Evolutionary conservation across 2,329 filamentous ascomycete genomes (phyloP).

Genomic region (Helotiales sp.): DNA sequence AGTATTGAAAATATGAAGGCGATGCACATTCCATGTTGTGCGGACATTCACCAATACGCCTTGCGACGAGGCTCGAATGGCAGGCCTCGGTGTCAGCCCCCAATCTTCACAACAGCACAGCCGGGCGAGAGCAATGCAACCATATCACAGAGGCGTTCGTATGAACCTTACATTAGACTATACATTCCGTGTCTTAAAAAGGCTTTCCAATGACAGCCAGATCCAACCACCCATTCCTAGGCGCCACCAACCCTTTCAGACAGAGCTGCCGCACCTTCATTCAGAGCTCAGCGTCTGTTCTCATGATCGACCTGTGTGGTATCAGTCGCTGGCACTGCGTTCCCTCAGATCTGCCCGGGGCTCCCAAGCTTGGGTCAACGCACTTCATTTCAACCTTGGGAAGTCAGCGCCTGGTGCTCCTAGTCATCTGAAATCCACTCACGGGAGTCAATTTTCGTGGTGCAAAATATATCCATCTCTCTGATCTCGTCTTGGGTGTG

Average conservation of each 20-base stretch:
- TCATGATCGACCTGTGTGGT: not conserved
- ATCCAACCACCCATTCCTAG: not conserved
- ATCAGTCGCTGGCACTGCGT: not conserved
- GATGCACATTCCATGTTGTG: too few relatives aligned
- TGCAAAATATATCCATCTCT: not conserved
- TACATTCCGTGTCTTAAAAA: not conserved
- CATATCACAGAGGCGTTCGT: conserved; percentile 1
- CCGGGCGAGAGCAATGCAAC: not conserved
- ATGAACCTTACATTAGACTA: not conserved
- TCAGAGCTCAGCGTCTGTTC: not conserved
- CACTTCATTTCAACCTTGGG: not conserved
- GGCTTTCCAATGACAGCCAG: not conserved
- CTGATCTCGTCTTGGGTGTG: not conserved
- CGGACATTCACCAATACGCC: not conserved
- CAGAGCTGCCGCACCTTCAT: not conserved
- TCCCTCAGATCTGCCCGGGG: not conserved
- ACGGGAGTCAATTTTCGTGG: not conserved
- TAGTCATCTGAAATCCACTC: not conserved
- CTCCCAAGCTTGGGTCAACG: not conserved
- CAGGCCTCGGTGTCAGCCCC: not conserved
- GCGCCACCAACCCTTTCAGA: not conserved
- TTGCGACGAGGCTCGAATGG: not conserved
- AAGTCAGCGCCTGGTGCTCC: not conserved
- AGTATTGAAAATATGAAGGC: not conserved
- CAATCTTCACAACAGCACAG: not conserved